phyloP scores from a whole-genome alignment of 148 eudicot genomes.

The Vaccinium macrocarpon region DNA sequence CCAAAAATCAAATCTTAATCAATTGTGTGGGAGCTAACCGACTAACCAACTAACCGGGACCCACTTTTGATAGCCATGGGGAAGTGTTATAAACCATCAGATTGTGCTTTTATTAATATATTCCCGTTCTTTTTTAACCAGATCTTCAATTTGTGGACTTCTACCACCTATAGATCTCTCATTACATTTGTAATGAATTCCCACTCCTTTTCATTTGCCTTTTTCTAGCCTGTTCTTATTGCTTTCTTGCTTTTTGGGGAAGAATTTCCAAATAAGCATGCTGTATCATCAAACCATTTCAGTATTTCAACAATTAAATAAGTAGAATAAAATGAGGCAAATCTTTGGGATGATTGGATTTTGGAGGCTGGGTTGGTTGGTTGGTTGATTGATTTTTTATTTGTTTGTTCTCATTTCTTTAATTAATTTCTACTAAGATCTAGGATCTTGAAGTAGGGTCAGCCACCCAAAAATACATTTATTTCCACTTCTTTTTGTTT shows the following conservation, averaged over 20 bases:
- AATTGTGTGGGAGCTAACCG: too few species aligned
- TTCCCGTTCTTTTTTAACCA: conserved; percentile 32
- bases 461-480: neutral
- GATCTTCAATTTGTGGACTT: conserved; percentile 40
- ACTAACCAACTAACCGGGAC: neutral
- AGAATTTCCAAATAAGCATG: conserved; percentile 55
- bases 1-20: too few species aligned
- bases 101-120: conserved; percentile 26
- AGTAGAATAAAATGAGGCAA: conserved; percentile 39
- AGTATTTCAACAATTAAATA: conserved; percentile 41
- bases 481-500: neutral
- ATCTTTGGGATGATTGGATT: conserved; percentile 27
- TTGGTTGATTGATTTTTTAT: conserved; percentile 31
- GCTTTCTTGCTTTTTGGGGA: conserved; percentile 35
- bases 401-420: conserved; percentile 1
- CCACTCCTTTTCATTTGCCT: neutral
- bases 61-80: conserved; percentile 43
- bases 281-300: conserved; percentile 41
- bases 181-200: conserved; percentile 29
- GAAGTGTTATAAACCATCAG: conserved; percentile 34
- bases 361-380: conserved; percentile 23
- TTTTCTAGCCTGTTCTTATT: conserved; percentile 32
- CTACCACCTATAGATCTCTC: conserved; percentile 41
- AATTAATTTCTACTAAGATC: neutral
- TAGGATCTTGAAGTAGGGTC: neutral